These are phyloP conservation scores for Cercophora sp. DNA, from an alignment of 495 filamentous ascomycete genomes.

Conservation along the genomic window DNA sequence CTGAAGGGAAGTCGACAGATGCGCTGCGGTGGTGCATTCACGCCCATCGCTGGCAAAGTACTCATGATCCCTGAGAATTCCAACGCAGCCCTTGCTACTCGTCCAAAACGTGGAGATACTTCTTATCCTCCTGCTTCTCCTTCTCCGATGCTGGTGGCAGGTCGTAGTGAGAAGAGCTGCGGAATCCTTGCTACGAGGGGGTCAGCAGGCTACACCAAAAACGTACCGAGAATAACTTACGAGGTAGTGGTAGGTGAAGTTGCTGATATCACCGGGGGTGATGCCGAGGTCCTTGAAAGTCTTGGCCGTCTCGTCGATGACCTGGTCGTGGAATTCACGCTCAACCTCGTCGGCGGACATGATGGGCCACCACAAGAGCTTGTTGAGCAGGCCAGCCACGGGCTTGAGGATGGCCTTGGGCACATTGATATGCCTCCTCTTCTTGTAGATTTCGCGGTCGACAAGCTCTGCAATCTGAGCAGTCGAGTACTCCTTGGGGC, in stretches of 20 bases:
- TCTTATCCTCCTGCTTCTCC: conserved; percentile 91
- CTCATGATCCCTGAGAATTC: no score
- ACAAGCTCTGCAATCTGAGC: conserved; percentile 82
- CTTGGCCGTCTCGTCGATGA: conserved; percentile 86
- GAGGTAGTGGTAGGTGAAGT: conserved; percentile 87
- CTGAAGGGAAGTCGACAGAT: no score
- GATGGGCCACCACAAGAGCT: conserved; percentile 79
- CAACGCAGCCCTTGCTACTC: conserved; percentile 58
- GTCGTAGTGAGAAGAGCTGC: conserved; percentile 80
- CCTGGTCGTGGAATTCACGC: conserved; percentile 90
- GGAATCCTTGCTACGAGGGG: conserved; percentile 68
- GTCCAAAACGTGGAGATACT: conserved; percentile 91
- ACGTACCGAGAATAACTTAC: conserved; percentile 50
- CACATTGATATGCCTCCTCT: conserved; percentile 85
- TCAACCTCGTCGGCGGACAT: conserved; percentile 84
- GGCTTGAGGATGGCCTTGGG: conserved; percentile 76
- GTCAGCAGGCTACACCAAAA: conserved; percentile 18
- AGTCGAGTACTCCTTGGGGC: conserved; percentile 87
- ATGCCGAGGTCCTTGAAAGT: conserved; percentile 94
- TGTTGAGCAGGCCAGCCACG: conserved; percentile 67
- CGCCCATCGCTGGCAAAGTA: no score
- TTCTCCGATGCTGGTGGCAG: conserved; percentile 89
- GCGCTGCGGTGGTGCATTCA: no score
- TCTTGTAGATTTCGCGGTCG: conserved; percentile 87
- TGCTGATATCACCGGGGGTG: conserved; percentile 73